A percentile compares a stretch with the other conserved stretches of the same genome.
phyloP scores from a whole-genome alignment of 148 eudicot genomes.

The Rhododendron molle region DNA sequence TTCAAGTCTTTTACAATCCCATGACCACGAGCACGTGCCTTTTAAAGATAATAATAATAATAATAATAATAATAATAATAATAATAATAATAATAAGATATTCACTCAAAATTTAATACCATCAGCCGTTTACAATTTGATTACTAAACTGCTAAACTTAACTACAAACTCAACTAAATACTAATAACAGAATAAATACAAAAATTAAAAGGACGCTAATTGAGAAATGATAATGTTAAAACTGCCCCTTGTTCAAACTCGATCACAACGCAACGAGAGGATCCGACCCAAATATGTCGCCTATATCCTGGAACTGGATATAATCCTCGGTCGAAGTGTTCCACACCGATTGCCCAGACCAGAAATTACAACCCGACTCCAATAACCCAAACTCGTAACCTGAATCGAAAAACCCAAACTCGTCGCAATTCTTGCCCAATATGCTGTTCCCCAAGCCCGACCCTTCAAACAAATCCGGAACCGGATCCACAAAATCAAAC shows the following conservation, averaged over 20 bases:
- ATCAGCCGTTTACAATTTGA: not conserved
- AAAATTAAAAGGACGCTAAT: not conserved
- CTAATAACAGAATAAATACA: not conserved
- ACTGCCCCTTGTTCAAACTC: no score
- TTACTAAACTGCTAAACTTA: slow-evolving; percentile 6
- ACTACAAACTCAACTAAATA: not conserved
- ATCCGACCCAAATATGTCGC: slow-evolving; percentile 76
- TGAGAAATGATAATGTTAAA: no score
- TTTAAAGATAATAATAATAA: not conserved
- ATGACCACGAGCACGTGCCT: slow-evolving; percentile 19
- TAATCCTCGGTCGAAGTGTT: slow-evolving; percentile 24
- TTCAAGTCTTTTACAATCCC: slow-evolving; percentile 9
- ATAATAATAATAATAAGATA: no score
- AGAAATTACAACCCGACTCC: not conserved
- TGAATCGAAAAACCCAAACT: slow-evolving; percentile 17
- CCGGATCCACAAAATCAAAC: slow-evolving; percentile 34
- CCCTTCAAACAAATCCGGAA: slow-evolving; percentile 38
- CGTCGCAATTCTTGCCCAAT: slow-evolving; percentile 21
- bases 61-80: no score
- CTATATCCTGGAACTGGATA: slow-evolving; percentile 54
- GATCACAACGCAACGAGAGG: slow-evolving; percentile 42
- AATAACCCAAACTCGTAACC: slow-evolving; percentile 25
- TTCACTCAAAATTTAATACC: not conserved
- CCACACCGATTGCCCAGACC: slow-evolving; percentile 31
- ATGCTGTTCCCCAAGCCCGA: slow-evolving; percentile 14